A percentile compares a stretch with the other conserved stretches of the same genome.
These are phyloP conservation scores for Backusella sp. DNA, from an alignment of 192 early-diverging fungal genomes.

Conservation along the genomic window DNA sequence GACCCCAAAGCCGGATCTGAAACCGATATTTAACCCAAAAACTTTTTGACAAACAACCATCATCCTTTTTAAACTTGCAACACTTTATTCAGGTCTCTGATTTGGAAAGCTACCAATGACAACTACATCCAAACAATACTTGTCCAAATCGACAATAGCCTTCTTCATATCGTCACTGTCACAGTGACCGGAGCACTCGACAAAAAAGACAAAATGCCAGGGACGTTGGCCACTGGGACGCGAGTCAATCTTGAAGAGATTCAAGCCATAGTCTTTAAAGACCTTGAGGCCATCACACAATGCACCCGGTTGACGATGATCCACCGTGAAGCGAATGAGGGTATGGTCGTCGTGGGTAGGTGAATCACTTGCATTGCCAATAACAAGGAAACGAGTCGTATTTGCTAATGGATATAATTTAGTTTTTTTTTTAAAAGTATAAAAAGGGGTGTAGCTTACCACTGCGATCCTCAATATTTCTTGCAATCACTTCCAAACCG, in stretches of 20 bases:
- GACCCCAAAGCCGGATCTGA: no score
- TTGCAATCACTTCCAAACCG: slow-evolving; percentile 70
- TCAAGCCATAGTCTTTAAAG: slow-evolving; percentile 78
- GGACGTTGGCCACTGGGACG: slow-evolving; percentile 73
- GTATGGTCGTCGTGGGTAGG: slow-evolving; percentile 77
- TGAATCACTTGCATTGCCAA: slow-evolving; percentile 64
- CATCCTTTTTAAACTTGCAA: no score
- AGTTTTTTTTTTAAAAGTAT: no score
- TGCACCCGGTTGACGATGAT: slow-evolving; percentile 85
- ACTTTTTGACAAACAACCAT: no score
- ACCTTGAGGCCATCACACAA: slow-evolving; percentile 82
- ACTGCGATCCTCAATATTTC: slow-evolving; percentile 76
- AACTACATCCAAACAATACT: slow-evolving; percentile 70
- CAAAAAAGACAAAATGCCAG: slow-evolving; percentile 96
- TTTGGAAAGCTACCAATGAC: slow-evolving; percentile 85
- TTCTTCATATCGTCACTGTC: slow-evolving; percentile 61
- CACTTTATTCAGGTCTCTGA: slow-evolving; percentile 38
- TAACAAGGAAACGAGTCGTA: slow-evolving; percentile 90
- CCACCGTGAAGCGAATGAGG: slow-evolving; percentile 85
- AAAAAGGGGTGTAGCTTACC: neutral
- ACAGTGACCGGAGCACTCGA: slow-evolving; percentile 85
- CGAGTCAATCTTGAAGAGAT: slow-evolving; percentile 91
- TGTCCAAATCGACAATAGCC: slow-evolving; percentile 68
- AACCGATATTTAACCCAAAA: no score
- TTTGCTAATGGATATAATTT: slow-evolving; percentile 56